These are phyloP conservation scores for Carpinus fangiana DNA, from an alignment of 306 rosid genomes.

Conservation along the genomic window DNA sequence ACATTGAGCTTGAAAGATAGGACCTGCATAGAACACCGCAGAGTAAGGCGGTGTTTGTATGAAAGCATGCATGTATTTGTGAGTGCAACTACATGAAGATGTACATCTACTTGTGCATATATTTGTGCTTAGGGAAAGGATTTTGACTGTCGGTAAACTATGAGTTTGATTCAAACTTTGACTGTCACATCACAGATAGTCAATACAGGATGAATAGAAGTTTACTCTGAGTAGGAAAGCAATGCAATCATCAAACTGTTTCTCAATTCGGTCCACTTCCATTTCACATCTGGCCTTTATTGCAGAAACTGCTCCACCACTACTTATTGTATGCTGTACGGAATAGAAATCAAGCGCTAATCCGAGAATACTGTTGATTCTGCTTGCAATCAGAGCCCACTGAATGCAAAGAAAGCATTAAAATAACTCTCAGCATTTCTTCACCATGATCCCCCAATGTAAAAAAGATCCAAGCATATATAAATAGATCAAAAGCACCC, in stretches of 20 bases:
- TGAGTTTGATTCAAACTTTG: slow-evolving; percentile 11
- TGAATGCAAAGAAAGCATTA: slow-evolving; percentile 35
- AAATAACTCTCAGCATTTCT: slow-evolving; percentile 36
- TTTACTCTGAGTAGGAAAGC: slow-evolving; percentile 91
- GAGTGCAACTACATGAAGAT: neutral
- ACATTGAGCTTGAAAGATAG: slow-evolving; percentile 92
- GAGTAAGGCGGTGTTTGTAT: neutral
- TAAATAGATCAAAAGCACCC: slow-evolving; percentile 11
- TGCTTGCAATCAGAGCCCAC: slow-evolving; percentile 97
- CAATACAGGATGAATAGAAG: slow-evolving; percentile 24
- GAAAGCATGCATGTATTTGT: neutral
- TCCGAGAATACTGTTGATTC: slow-evolving; percentile 87
- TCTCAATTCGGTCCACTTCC: slow-evolving; percentile 92
- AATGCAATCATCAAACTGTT: slow-evolving; percentile 92
- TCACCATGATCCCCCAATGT: slow-evolving; percentile 17
- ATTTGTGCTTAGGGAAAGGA: slow-evolving; percentile 1
- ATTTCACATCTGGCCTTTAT: slow-evolving; percentile 89
- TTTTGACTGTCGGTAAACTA: neutral
- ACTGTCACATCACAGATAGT: neutral
- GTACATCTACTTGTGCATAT: neutral
- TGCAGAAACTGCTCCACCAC: slow-evolving; percentile 88
- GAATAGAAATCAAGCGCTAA: slow-evolving; percentile 87
- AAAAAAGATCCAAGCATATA: slow-evolving; percentile 26
- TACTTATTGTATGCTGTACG: slow-evolving; percentile 73
- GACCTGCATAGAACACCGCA: slow-evolving; percentile 53